These are phyloP conservation scores for Pyrus hybrid DNA, from an alignment of 331 rosid genomes.

Conservation along the genomic window DNA sequence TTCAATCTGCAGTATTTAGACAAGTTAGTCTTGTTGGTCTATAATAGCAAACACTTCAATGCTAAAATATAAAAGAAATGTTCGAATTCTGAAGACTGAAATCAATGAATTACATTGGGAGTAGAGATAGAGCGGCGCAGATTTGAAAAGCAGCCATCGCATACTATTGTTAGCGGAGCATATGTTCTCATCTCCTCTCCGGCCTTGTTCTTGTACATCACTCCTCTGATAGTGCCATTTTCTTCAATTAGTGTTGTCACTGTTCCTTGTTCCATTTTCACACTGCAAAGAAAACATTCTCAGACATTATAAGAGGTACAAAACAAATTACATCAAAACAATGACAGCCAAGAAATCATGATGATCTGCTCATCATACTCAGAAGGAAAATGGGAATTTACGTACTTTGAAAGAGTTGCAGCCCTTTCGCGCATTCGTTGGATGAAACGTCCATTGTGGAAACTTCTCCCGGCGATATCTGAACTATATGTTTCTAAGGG, in stretches of 20 bases:
- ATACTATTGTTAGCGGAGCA: background rate
- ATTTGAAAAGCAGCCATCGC: background rate
- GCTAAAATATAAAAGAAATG: background rate
- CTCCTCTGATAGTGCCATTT: slow-evolving; percentile 37
- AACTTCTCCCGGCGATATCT: slow-evolving; percentile 64
- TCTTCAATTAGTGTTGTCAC: slow-evolving; percentile 39
- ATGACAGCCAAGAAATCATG: too few relatives aligned
- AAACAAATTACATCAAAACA: background rate
- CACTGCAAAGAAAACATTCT: slow-evolving; percentile 29
- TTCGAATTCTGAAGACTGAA: background rate
- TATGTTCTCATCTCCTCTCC: slow-evolving; percentile 40
- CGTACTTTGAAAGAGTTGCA: slow-evolving; percentile 53
- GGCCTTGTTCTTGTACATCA: slow-evolving; percentile 49
- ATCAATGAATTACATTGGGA: slow-evolving; percentile 35
- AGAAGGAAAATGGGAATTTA: background rate
- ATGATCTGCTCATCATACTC: too few relatives aligned
- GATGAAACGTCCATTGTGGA: slow-evolving; percentile 6
- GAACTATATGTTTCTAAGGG: slow-evolving; percentile 44
- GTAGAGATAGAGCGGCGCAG: slow-evolving; percentile 40
- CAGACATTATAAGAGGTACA: background rate
- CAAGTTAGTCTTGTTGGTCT: background rate
- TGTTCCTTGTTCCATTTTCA: slow-evolving; percentile 66
- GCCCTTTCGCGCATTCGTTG: slow-evolving; percentile 60
- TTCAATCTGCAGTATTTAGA: slow-evolving; percentile 42
- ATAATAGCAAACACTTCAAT: too few relatives aligned